These are phyloP conservation scores for Tubosaeta sp. DNA, from an alignment of 768 basidiomycete species.

Conservation along the genomic window DNA sequence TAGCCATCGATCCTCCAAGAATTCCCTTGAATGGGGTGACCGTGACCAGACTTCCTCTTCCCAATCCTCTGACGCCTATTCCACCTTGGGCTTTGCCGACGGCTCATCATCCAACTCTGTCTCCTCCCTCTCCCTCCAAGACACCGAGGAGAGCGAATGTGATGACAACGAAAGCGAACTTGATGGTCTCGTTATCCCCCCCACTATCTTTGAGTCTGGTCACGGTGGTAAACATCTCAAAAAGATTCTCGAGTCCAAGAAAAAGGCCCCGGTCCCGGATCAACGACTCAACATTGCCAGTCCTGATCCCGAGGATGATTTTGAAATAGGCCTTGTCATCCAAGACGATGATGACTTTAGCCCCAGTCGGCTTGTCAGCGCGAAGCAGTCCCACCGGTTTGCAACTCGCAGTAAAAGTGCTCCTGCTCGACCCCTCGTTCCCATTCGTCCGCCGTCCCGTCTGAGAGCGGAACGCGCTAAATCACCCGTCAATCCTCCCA, in stretches of 20 bases:
- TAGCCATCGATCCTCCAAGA: slow-evolving; percentile 75
- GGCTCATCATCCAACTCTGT: slow-evolving; percentile 70
- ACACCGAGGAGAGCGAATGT: slow-evolving; percentile 67
- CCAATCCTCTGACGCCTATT: slow-evolving; percentile 85
- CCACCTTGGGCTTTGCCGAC: slow-evolving; percentile 71
- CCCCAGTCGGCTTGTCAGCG: slow-evolving; percentile 63
- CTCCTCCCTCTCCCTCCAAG: slow-evolving; percentile 59
- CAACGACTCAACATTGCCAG: slow-evolving; percentile 48
- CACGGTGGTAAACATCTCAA: slow-evolving; percentile 49
- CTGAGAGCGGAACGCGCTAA: slow-evolving; percentile 62
- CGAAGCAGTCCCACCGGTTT: slow-evolving; percentile 41
- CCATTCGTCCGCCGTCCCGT: slow-evolving; percentile 60
- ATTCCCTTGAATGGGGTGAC: slow-evolving; percentile 82
- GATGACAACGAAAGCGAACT: slow-evolving; percentile 70
- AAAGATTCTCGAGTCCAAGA: slow-evolving; percentile 52
- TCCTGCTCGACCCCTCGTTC: slow-evolving; percentile 47
- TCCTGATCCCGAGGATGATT: slow-evolving; percentile 77
- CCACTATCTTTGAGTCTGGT: slow-evolving; percentile 70
- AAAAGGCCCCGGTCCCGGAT: slow-evolving; percentile 52
- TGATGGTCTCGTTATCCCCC: slow-evolving; percentile 77
- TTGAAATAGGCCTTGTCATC: slow-evolving; percentile 80
- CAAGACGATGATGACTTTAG: slow-evolving; percentile 81
- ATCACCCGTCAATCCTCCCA: slow-evolving; percentile 66
- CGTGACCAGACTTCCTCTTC: slow-evolving; percentile 79
- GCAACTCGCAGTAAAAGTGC: slow-evolving; percentile 56